phyloP scores from a whole-genome alignment of 2,329 filamentous ascomycete genomes.

The Cercospora citrullina region DNA sequence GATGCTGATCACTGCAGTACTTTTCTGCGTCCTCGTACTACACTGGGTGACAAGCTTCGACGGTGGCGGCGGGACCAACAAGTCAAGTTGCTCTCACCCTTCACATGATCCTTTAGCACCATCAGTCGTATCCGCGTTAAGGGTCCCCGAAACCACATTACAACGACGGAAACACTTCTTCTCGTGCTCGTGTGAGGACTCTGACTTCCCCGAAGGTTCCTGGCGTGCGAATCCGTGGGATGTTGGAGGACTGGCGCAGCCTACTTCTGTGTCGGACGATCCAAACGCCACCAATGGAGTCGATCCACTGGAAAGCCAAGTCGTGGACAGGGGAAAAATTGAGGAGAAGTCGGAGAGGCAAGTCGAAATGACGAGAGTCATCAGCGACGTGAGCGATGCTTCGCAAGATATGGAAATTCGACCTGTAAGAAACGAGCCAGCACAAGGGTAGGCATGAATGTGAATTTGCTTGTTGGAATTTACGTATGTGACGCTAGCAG shows the following conservation, averaged over 20 bases:
- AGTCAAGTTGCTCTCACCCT: constrained; percentile 16
- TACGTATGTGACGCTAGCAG: not conserved
- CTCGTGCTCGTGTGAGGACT: constrained; percentile 15
- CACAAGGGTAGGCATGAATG: not conserved
- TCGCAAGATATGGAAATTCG: constrained; percentile 1
- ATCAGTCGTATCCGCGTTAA: not conserved
- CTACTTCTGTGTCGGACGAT: not conserved
- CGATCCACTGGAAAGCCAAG: not conserved
- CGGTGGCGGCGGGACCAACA: constrained; percentile 7
- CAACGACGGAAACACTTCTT: constrained; percentile 11
- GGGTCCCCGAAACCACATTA: not conserved
- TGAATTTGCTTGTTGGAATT: not conserved
- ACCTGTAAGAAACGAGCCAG: not conserved
- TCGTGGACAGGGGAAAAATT: not conserved
- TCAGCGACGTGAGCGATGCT: constrained; percentile 2
- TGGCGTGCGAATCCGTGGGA: constrained; percentile 22
- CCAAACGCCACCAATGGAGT: not conserved
- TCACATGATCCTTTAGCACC: not conserved
- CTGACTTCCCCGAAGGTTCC: constrained; percentile 22
- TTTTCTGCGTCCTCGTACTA: constrained; percentile 21
- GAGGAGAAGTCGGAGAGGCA: not conserved
- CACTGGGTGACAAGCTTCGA: constrained; percentile 24
- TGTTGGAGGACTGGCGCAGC: not conserved
- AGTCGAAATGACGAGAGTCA: not conserved
- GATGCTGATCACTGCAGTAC: constrained; percentile 7